Evolutionary conservation across 805 yeast species (phyloP).

Genomic region (Saturnispora mendoncae): DNA sequence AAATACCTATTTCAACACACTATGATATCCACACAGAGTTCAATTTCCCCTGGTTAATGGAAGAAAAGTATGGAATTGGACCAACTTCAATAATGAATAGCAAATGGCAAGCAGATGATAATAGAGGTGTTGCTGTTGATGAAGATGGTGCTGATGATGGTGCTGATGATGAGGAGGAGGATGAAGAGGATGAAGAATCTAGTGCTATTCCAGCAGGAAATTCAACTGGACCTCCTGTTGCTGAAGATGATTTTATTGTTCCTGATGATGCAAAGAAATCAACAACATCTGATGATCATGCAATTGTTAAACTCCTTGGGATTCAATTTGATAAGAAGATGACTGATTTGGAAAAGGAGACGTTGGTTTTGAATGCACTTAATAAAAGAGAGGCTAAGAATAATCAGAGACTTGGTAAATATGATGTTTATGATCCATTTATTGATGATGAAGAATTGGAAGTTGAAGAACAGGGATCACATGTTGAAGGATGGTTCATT

Average conservation of each 20-base stretch:
- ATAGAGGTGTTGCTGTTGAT: conserved; percentile 16
- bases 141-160: conserved; percentile 40
- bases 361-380: conserved; percentile 24
- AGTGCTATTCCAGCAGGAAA: background rate
- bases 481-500: conserved; percentile 92
- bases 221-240: background rate
- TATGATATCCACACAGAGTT: conserved; percentile 58
- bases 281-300: conserved; percentile 23
- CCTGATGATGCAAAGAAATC: background rate
- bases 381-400: conserved; percentile 35
- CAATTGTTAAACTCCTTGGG: conserved; percentile 24
- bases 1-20: conserved; percentile 29
- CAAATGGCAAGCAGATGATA: conserved; percentile 29
- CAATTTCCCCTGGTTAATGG: conserved; percentile 66
- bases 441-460: conserved; percentile 89
- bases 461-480: conserved; percentile 90
- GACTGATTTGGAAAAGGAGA: conserved; percentile 29
- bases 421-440: conserved; percentile 89
- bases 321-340: conserved; percentile 27
- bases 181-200: conserved; percentile 8
- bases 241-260: too few species aligned
- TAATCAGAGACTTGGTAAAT: conserved; percentile 78
- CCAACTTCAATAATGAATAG: conserved; percentile 36
- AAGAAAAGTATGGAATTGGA: conserved; percentile 77
- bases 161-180: conserved; percentile 25